Percentiles rank a stretch among this genome's conserved stretches.
Evolutionary conservation across 306 rosid species (phyloP).

Genomic region (Ormosia semicastrata): DNA sequence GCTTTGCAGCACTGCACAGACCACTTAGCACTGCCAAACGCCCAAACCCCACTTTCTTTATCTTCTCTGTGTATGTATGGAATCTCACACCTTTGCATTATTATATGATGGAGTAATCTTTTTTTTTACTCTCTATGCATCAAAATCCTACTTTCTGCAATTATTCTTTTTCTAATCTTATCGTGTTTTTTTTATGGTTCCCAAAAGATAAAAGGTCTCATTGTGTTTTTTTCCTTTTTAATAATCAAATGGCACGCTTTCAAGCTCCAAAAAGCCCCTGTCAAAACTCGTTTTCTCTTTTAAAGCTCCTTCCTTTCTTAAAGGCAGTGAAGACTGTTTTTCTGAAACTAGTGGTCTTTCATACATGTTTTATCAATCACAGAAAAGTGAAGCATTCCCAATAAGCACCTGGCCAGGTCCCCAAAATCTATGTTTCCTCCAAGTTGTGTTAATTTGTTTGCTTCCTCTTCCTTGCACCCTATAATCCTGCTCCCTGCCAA

Average conservation of each 20-base stretch:
- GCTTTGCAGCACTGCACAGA: slow-evolving; percentile 17
- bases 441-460: background rate
- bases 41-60: background rate
- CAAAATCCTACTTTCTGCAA: slow-evolving; percentile 31
- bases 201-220: slow-evolving; percentile 30
- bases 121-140: background rate
- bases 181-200: slow-evolving; percentile 17
- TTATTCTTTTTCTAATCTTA: background rate
- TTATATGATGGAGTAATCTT: background rate
- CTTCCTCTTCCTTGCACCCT: background rate
- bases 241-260: slow-evolving; percentile 35
- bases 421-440: slow-evolving; percentile 16
- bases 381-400: slow-evolving; percentile 20
- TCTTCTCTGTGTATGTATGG: slow-evolving; percentile 22
- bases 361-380: slow-evolving; percentile 21
- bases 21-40: background rate
- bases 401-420: slow-evolving; percentile 1
- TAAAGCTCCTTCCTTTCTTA: slow-evolving; percentile 44
- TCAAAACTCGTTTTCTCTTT: slow-evolving; percentile 23
- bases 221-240: slow-evolving; percentile 25
- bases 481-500: background rate
- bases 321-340: slow-evolving; percentile 29
- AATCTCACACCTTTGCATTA: slow-evolving; percentile 31
- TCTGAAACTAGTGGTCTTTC: slow-evolving; percentile 12
- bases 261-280: slow-evolving; percentile 6